Evolutionary conservation across 768 basidiomycete species (phyloP), one percentile per base, ranked within the genome.

Genomic region (Infundibulicybe gibba): DNA sequence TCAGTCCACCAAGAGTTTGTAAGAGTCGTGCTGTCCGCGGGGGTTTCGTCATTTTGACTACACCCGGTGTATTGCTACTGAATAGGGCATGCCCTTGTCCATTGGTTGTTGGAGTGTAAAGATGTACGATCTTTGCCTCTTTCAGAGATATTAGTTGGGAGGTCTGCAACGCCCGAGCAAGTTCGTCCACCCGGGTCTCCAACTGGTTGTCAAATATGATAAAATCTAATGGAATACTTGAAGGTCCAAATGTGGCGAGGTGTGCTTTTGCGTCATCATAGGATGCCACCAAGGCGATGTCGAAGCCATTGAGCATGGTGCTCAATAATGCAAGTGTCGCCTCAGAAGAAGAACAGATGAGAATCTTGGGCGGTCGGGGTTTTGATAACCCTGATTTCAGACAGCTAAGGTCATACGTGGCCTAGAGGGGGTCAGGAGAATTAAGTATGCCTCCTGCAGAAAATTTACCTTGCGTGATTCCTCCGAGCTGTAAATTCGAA

Each of bases 41-140:
- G 0, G 85, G 85, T 60, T 87, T 87, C 8, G 83, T 85, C 72
- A 87, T 80, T 51, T 81, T 79, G 19, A 80, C 69, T 5, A 87
- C 75, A 11, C 80, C 80, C 0, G 79, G 71, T 25, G 70, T 72
- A 40, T 67, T 71, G 49, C 63, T 79, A 38, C 68, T 75, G 21
- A 82, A 77, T 14, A 79, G 67, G 1, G 72, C 66, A 37, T 75
- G 74, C 14, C 79, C 77, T 5, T 76, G 69, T 33, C 74, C 68
- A 51, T 77, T 81, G 16, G 81, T 80, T 1, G 81, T 84, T 1
- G 85, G 86, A 1, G 85, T 87, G 58, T 85, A 86, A 15, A 89
- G 66, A 51, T 87, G 85, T 12, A 89, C 71, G 45, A 87, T 65
- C 64, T 83, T 84, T 3, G 84, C 81, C 10, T 82, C 76, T 19